Base-by-base conservation (phyloP, 345 rosid genomes). In the Conringia planisiliqua region DNA sequence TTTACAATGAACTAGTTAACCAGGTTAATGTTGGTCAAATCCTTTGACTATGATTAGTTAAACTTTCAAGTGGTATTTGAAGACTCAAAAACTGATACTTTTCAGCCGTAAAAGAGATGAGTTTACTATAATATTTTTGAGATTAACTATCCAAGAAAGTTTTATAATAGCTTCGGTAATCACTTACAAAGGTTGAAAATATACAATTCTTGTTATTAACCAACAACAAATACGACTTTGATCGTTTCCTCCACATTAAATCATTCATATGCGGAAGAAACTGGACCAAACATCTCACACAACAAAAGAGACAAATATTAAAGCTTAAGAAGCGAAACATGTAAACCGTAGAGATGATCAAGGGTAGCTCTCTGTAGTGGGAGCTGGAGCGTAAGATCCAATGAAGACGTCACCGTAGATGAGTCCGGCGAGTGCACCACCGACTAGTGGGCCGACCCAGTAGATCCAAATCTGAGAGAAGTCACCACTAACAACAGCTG, bases 381-480 rank as follows among this genome's bases (percentile, higher is more conserved):
- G 65, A 64, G 71, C 58, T 1, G 82, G 61, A 27, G 80, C 57
- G 22, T 90, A 89, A 0, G 90, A 85, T 40, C 87, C 90, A 47
- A 88, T 89, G 71, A 88, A 93, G 48, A 89, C 61, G 39, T 88
- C 88, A 2, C 92, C 91, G 14, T 93, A 93, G 3, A 93, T 71
- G 5, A 90, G 85, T 72, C 97, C 97, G 12, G 92, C 98, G 3
- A 93, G 67, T 5, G 85, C 96, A 24, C 97, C 98, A 4, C 98
- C 97, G 16, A 89, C 44, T 0, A 93, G 84, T 66, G 97, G 96
- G 1, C 96, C 92, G 14, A 84, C 78, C 97, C 97, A 90, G 77
- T 90, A 93, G 68, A 93, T 85, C 96, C 96, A 90, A 66, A 67
- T 83, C 44, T 82, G 73, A 0, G 90, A 77, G 55, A 83, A 88